Evolutionary conservation across 345 rosid species (phyloP).

Genomic region (Noccaea caerulescens): DNA sequence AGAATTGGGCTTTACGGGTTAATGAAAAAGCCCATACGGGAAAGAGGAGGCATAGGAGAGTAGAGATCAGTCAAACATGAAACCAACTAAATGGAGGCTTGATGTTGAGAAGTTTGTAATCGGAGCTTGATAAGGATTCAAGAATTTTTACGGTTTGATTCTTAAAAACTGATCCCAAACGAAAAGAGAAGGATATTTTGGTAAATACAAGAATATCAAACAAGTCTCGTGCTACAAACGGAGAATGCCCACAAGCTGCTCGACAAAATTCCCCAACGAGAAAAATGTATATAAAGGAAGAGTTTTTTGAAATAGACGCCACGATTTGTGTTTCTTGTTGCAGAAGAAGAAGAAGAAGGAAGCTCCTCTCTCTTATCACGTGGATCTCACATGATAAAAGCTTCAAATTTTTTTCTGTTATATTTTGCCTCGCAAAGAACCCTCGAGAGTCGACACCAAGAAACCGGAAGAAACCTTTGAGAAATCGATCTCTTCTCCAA

Average conservation of each 20-base stretch:
- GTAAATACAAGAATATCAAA: too few species aligned
- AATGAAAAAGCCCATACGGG: too few species aligned
- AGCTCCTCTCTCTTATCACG: background rate
- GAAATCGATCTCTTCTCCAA: background rate
- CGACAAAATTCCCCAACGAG: background rate
- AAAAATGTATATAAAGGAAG: background rate
- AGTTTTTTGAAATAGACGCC: background rate
- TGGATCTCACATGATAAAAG: background rate
- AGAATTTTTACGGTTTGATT: too few species aligned
- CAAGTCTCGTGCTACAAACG: background rate
- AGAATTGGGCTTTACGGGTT: too few species aligned
- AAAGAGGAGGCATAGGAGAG: too few species aligned
- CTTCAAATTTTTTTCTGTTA: background rate
- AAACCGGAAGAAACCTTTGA: background rate
- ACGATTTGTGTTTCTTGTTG: too few species aligned
- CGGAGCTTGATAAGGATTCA: too few species aligned
- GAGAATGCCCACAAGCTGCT: background rate
- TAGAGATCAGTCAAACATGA: too few species aligned
- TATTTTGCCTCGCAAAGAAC: background rate
- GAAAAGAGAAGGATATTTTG: too few species aligned
- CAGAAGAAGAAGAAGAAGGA: background rate
- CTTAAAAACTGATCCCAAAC: too few species aligned
- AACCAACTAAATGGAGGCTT: too few species aligned
- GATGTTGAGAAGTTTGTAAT: too few species aligned
- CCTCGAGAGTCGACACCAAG: background rate